Base-by-base conservation (phyloP, 2,329 filamentous ascomycete genomes). In the Celoporthe dispersa region DNA sequence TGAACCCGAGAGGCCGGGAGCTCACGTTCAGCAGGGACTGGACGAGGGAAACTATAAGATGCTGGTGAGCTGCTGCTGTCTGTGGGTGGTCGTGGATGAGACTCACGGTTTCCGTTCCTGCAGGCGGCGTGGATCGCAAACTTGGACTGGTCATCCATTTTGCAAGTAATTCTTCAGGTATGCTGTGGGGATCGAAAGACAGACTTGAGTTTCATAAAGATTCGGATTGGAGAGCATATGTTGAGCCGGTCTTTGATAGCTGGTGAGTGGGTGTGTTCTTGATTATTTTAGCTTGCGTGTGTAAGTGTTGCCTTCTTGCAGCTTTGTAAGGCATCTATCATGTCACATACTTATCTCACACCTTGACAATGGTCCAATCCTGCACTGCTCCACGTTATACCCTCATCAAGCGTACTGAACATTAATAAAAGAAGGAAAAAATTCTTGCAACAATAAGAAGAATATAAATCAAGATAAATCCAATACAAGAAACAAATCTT, bases 61-160 rank as follows among this genome's bases (percentile, higher is more conserved):
- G 63, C 41, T 61, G 44, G 57, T 67, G 35, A 66, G 67, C 68
- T 59, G 35, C 19, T 66, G 25, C n/a, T 31, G 35, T 66, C 39
- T 41, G n/a, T 28, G 37, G 25, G 22, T n/a, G 37, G 14, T n/a
- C 37, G 41, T 48, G 59, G 59, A 60, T 19, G 44, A 67, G 62
- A 75, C 86, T 78, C 86, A 97, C 94, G 86, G 84, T 89, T 92
- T 57, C 94, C 94, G 79, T 97, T 93, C 69, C 94, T 88, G 72
- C 92, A 91, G 57, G 95, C 95, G 74, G 92, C 92, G 78, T 98
- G 95, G 59, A 98, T 91, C 37, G 94, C 92, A 75, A 91, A 98
- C 76, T 91, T 93, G 66, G 89, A 84, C 60, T 80, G 75, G 28
- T 84, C 79, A 8, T 74, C 75, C 75, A 78, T 78, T 16, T 60